Conservation (phyloP, 2,329 filamentous ascomycete species). For the Thermothelomyces thermophilus region DNA sequence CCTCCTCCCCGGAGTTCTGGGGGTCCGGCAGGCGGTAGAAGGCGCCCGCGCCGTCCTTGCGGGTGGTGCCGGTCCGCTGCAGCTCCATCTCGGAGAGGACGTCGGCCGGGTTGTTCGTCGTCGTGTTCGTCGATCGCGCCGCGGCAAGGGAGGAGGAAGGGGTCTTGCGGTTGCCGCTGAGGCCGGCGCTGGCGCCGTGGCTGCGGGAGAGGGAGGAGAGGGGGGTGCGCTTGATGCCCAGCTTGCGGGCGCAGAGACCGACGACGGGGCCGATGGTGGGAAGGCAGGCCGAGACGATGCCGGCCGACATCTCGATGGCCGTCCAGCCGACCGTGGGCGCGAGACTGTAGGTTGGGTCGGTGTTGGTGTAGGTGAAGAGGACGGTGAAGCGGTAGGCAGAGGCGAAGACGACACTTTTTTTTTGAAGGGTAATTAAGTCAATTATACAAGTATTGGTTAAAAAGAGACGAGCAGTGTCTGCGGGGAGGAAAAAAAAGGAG, state of each 20-base stretch:
- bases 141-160: too few species aligned
- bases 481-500: neutral
- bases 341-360: slow-evolving; percentile 41
- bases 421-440: too few species aligned
- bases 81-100: slow-evolving; percentile 6
- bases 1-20: slow-evolving; percentile 24
- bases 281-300: slow-evolving; percentile 47
- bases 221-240: slow-evolving; percentile 38
- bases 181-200: too few species aligned
- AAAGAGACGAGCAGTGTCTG: neutral
- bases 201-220: slow-evolving; percentile 18
- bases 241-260: slow-evolving; percentile 31
- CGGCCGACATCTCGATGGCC: slow-evolving; percentile 42
- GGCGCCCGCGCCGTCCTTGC: slow-evolving; percentile 7
- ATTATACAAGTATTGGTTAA: neutral
- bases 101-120: too few species aligned
- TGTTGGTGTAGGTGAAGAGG: slow-evolving; percentile 37
- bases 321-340: slow-evolving; percentile 43
- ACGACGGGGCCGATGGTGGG: slow-evolving; percentile 45
- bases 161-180: too few species aligned
- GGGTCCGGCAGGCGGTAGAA: slow-evolving; percentile 33
- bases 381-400: slow-evolving; percentile 42
- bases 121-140: too few species aligned
- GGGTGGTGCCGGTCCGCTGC: neutral
- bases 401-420: slow-evolving; percentile 42